A percentile compares a stretch with the other conserved stretches of the same genome.
Conservation (phyloP, 2,329 filamentous ascomycete genomes). For the Cordyceps pruinosa region DNA sequence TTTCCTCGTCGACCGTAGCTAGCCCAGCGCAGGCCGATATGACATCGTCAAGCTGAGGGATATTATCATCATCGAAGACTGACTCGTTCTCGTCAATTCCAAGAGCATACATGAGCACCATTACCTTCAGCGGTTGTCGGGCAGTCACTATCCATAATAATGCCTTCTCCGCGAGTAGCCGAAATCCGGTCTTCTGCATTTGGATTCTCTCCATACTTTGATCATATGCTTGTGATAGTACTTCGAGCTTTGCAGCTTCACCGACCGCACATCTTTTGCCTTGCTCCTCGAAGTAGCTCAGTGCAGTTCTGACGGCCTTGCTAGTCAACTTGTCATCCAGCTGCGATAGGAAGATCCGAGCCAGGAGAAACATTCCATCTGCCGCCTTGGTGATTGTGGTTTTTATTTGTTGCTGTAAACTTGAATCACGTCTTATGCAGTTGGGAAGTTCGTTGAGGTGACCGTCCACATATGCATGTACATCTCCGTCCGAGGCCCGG, state of each 20-base stretch:
- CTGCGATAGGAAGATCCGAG: slow-evolving; percentile 8
- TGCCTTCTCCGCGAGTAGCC: slow-evolving; percentile 25
- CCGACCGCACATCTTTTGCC: neutral
- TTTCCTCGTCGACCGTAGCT: slow-evolving; percentile 32
- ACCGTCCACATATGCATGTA: slow-evolving; percentile 10
- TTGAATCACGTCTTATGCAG: neutral
- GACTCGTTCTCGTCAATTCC: slow-evolving; percentile 23
- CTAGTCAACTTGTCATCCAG: slow-evolving; percentile 13
- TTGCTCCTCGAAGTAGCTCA: neutral
- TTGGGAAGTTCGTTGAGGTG: slow-evolving; percentile 1
- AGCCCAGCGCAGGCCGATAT: slow-evolving; percentile 30
- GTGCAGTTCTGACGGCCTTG: slow-evolving; percentile 23
- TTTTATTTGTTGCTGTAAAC: slow-evolving; percentile 14
- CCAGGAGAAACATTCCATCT: slow-evolving; percentile 13
- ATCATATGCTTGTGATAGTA: slow-evolving; percentile 32
- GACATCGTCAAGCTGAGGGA: slow-evolving; percentile 25
- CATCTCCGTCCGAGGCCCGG: slow-evolving; percentile 14
- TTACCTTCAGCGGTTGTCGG: slow-evolving; percentile 23
- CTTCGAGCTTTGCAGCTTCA: slow-evolving; percentile 21
- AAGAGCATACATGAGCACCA: slow-evolving; percentile 34
- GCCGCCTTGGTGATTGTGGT: neutral
- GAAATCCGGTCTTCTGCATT: slow-evolving; percentile 23
- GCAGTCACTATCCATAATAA: slow-evolving; percentile 34
- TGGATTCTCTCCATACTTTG: slow-evolving; percentile 34
- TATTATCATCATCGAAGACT: slow-evolving; percentile 27